Conservation (phyloP, 1,284 basidiomycete species). For the Agaricales sp. region DNA sequence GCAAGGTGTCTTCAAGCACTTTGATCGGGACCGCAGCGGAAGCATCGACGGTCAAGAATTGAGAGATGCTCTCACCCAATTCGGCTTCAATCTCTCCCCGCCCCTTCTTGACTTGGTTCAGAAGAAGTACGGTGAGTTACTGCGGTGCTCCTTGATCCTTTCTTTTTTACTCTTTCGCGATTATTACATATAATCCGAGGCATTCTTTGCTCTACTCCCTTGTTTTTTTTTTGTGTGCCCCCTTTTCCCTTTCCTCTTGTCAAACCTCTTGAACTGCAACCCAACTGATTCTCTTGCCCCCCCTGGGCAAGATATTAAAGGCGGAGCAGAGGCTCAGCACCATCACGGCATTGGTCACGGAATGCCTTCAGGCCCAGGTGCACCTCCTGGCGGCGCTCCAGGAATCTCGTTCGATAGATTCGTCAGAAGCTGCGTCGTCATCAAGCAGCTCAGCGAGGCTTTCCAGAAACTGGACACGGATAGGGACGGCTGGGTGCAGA, state of each 20-base stretch:
- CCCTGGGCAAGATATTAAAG: conserved; percentile 41
- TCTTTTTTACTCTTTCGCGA: not conserved
- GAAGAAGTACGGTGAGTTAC: conserved; percentile 50
- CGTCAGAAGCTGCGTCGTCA: conserved; percentile 71
- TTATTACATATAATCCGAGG: too few species aligned
- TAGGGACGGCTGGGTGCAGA: conserved; percentile 65
- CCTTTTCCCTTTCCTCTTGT: conserved; percentile 4
- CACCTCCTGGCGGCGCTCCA: conserved; percentile 26
- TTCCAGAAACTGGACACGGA: conserved; percentile 52
- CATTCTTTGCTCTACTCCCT: not conserved
- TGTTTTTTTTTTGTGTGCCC: not conserved
- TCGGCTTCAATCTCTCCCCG: conserved; percentile 60
- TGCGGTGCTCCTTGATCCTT: not conserved
- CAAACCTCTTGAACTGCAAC: conserved; percentile 17
- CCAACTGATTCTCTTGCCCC: too few species aligned
- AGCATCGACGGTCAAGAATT: conserved; percentile 63
- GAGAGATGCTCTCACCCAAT: conserved; percentile 51
- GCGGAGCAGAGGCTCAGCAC: too few species aligned
- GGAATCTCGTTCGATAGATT: conserved; percentile 78
- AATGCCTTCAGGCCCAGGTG: too few species aligned
- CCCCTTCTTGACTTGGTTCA: conserved; percentile 50
- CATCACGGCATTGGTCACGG: too few species aligned
- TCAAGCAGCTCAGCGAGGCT: conserved; percentile 67
- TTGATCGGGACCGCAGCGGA: conserved; percentile 68
- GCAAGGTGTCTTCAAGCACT: conserved; percentile 73